Base-by-base conservation (phyloP, 345 rosid genomes). In the Toxicodendron radicans region DNA sequence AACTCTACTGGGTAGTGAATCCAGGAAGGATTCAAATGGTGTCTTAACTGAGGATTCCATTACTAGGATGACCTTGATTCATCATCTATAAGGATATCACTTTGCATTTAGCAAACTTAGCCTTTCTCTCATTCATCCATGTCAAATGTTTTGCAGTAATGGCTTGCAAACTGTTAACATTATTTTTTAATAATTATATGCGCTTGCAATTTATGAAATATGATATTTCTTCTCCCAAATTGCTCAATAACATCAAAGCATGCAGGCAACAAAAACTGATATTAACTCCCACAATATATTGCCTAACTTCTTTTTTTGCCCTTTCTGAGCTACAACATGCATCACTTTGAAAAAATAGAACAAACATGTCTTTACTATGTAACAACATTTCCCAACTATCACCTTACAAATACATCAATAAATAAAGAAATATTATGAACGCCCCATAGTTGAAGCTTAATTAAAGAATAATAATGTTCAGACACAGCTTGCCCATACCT, bases 1-100 rank as follows among this genome's bases (percentile, higher is more conserved):
- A 72, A 92, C 97, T 49, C 81, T 95, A 75, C 80, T 87, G 73
- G 97, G 92, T 70, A 87, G 91, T 13, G 96, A 91, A 87, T 59
- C 85, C 43, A 82, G 83, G 83, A 88, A 82, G 74, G 91, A 91
- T 79, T 79, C 82, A 66, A 90, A 88, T 71, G 92, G 93, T 60
- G 81, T 81, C 67, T 74, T 85, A 66, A 71, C 82, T 18, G 93
- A 90, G 61, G 97, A 91, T 43, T 75, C 93, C 66, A 74, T 90
- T 63, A 70, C 92, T 5, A 89, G 87, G 76, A 65, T 87, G 79
- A n/a, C 43, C 43, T 38, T 7, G 43, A 38, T 38, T 38, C 43
- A 38, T 38, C 43, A 38, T 38, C 7, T 38, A 38, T 38, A 27
- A 27, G 30, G 30, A 2, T 27, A 27, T 27, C 8, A 38, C 9